Evolutionary conservation across 495 filamentous ascomycete genomes (phyloP), one percentile per base, ranked within the genome.

Genomic region (Aspergillus baeticus): DNA sequence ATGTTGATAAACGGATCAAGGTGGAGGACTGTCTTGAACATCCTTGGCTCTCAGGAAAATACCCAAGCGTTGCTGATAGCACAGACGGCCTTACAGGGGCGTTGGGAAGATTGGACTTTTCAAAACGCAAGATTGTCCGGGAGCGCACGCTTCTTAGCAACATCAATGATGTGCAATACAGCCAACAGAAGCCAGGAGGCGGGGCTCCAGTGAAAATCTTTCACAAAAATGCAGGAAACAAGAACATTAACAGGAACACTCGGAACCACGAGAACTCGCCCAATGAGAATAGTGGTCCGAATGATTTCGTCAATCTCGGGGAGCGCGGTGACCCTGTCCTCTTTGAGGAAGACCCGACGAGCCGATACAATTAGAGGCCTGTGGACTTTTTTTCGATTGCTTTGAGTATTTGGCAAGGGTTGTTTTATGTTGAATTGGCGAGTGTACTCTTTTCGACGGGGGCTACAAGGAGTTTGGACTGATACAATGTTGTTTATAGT

Each of bases 1-100:
- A 96, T 58, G 85, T 88, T 14, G 84, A 91, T 26, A 82, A 87
- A 66, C 83, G 95, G 29, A 91, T 88, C 67, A 94, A 88, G 0
- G 83, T 98, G 52, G 92, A 96, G 45, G 84, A 92, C 65, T 97
- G 93, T 65, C 81, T 98, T 6, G 79, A 90, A 51, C 94, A 99
- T 69, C 91, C 92, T 0, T 99, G 95, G 95, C 80, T 90, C 35
- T 90, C 84, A 1, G 71, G 76, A 23, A 74, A 73, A 23, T 63
- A 60, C 34, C 67, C 64, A 23, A 68, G 65, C 7, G 57, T 84
- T 23, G 83, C 81, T 38, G 95, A 98, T 67, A 96, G 92, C 69
- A 96, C 91, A n/a, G 93, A 95, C 61, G 91, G 91, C 23, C 79
- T 99, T 15, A 90, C 92, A 0, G 88, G 88, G 15, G 90, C 88